Evolutionary conservation across 2,329 filamentous ascomycete genomes (phyloP).

Genomic region (Grosmannia clavigera): DNA sequence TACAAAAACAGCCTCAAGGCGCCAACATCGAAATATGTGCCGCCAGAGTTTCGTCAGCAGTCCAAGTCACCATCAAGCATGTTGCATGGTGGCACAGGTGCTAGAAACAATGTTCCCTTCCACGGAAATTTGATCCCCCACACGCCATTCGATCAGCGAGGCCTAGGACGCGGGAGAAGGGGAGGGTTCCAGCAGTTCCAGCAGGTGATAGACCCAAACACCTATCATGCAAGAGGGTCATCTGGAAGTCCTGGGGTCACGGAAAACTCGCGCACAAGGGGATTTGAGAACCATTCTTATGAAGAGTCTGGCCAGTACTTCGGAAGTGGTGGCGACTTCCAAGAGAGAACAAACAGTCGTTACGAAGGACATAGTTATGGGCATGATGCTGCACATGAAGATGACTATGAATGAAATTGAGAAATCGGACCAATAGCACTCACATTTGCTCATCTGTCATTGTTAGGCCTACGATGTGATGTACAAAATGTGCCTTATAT

Average conservation of each 20-base stretch:
- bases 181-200: neutral
- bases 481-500: no score
- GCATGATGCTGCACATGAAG: neutral
- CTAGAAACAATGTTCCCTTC: neutral
- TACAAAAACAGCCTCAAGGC: neutral
- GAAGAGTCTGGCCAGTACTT: neutral
- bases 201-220: neutral
- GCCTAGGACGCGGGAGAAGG: neutral
- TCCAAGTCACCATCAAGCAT: neutral
- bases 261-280: neutral
- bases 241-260: neutral
- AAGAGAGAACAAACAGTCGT: neutral
- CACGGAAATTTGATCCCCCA: neutral
- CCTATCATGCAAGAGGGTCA: neutral
- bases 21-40: neutral
- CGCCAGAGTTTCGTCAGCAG: neutral
- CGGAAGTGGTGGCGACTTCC: neutral
- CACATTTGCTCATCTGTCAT: no score
- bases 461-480: no score
- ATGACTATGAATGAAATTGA: neutral
- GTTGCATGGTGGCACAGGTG: neutral
- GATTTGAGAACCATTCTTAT: neutral
- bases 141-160: neutral
- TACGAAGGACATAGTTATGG: neutral
- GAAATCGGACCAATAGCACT: no score